phyloP scores from a whole-genome alignment of 1,284 basidiomycete genomes.

The Sporisorium iseilematis-ciliati region DNA sequence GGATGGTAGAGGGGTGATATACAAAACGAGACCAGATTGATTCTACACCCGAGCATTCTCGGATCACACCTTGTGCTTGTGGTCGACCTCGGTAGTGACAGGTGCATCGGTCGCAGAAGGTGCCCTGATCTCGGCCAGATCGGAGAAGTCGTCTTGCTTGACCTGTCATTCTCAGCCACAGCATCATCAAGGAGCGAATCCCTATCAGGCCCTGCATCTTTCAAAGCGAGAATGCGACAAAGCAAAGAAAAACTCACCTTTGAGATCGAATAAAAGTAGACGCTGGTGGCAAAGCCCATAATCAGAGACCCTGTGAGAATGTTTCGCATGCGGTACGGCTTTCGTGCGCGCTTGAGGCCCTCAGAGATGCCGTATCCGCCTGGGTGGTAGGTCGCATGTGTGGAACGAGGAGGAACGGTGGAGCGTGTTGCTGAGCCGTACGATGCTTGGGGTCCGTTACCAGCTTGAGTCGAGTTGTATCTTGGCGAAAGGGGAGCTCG shows the following conservation, averaged over 20 bases:
- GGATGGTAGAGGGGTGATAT: neutral
- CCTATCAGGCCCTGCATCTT: neutral
- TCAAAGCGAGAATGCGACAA: neutral
- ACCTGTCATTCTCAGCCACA: slow-evolving; percentile 19
- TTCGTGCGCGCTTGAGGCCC: slow-evolving; percentile 82
- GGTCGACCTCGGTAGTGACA: slow-evolving; percentile 42
- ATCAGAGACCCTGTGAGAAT: slow-evolving; percentile 81
- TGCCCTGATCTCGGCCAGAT: slow-evolving; percentile 55
- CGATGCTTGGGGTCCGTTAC: slow-evolving; percentile 14
- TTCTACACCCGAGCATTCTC: neutral
- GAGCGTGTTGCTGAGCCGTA: slow-evolving; percentile 43
- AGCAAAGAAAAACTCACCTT: slow-evolving; percentile 43
- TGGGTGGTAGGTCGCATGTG: slow-evolving; percentile 58
- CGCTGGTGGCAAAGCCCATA: slow-evolving; percentile 81
- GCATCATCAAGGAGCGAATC: neutral
- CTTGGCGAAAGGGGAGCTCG: slow-evolving; percentile 12
- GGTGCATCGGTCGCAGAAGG: slow-evolving; percentile 27
- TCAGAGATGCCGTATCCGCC: slow-evolving; percentile 60
- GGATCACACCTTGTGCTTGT: slow-evolving; percentile 44
- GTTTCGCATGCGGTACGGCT: slow-evolving; percentile 84
- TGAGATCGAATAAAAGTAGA: slow-evolving; percentile 89
- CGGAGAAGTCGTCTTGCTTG: slow-evolving; percentile 65
- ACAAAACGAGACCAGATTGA: neutral
- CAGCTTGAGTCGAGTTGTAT: slow-evolving; percentile 38
- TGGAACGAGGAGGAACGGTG: slow-evolving; percentile 49